These are phyloP conservation scores for Neoboletus subvelutipes DNA, from an alignment of 768 basidiomycete species.

Conservation along the genomic window DNA sequence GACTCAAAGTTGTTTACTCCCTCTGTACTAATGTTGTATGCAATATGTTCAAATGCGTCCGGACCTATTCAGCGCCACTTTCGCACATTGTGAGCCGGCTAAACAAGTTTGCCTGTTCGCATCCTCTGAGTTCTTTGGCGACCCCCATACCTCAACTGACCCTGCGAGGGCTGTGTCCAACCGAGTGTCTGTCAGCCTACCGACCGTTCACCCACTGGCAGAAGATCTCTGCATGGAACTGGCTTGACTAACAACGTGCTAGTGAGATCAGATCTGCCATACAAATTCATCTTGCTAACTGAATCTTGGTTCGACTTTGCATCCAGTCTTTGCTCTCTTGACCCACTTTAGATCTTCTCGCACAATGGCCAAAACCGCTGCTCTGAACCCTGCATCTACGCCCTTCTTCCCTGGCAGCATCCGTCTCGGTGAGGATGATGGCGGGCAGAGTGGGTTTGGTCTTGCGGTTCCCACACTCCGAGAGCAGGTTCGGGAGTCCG, in stretches of 20 bases:
- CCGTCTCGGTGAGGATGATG: slow-evolving; percentile 58
- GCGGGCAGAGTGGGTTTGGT: slow-evolving; percentile 37
- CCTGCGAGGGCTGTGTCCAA: slow-evolving; percentile 10
- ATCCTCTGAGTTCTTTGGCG: slow-evolving; percentile 13
- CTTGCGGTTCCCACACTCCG: slow-evolving; percentile 49
- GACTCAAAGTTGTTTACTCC: background rate
- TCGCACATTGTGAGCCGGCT: slow-evolving; percentile 26
- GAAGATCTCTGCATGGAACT: slow-evolving; percentile 30
- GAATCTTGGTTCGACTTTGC: slow-evolving; percentile 1
- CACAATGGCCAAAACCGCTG: slow-evolving; percentile 72
- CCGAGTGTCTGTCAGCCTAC: background rate
- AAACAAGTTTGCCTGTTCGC: slow-evolving; percentile 16
- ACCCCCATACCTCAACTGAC: slow-evolving; percentile 10
- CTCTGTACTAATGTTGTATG: slow-evolving; percentile 1
- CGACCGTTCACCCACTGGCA: background rate
- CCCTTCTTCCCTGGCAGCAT: slow-evolving; percentile 77
- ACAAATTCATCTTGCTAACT: background rate
- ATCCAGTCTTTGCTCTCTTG: slow-evolving; percentile 27
- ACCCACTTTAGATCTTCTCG: slow-evolving; percentile 14
- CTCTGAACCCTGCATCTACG: slow-evolving; percentile 78
- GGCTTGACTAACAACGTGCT: slow-evolving; percentile 19
- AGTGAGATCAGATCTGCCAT: slow-evolving; percentile 20
- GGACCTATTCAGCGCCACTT: slow-evolving; percentile 17
- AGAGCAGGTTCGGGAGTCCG: slow-evolving; percentile 44
- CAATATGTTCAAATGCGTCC: slow-evolving; percentile 5